Base-by-base conservation (phyloP, 1,139 yeast species). In the Zhuliangozyma blackwelliae region DNA sequence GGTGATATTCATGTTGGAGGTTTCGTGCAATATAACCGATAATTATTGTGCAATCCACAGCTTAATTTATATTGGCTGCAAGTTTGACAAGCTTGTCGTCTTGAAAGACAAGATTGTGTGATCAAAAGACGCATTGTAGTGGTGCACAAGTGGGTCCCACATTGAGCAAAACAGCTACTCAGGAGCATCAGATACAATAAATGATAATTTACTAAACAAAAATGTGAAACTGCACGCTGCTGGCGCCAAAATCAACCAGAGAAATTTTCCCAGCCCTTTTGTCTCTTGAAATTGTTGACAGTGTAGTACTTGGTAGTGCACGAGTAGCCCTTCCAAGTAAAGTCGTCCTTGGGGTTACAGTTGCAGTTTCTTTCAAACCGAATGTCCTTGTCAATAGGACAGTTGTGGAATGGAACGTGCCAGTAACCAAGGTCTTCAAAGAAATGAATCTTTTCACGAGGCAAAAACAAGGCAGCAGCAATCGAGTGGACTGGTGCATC, bases 401-500 rank as follows among this genome's bases (percentile, higher is more conserved):
- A 86, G 57, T 85, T 81, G 45, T 72, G 66, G 73, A 83, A 82
- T 12, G 87, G 88, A 46, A 77, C 82, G 54, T 88, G 96, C 58
- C 68, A 82, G 63, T 86, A 85, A 43, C 96, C 95, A 41, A 87
- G 72, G 51, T 88, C 94, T 40, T 82, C 87, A 56, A 87, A 83
- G 70, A 81, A 82, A 57, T 88, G 92, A 38, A 85, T 59, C 54
- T 79, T 74, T 27, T 75, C 77, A 57, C 75, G 74, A 43, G 81
- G 77, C 54, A 85, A 63, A 60, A 87, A 80, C 43, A 86, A 63
- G 3, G 90, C 68, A n/a, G 85, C 95, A 10, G 92, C 95, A 51
- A 87, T 78, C 10, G 95, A 83, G 57, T 87, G 96, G 28, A 87
- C 82, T 28, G 96, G 95, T 10, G 95, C 95, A 61, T 86, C 96